Evolutionary conservation across 1,284 basidiomycete genomes (phyloP).

Genomic region (Somion occarium): DNA sequence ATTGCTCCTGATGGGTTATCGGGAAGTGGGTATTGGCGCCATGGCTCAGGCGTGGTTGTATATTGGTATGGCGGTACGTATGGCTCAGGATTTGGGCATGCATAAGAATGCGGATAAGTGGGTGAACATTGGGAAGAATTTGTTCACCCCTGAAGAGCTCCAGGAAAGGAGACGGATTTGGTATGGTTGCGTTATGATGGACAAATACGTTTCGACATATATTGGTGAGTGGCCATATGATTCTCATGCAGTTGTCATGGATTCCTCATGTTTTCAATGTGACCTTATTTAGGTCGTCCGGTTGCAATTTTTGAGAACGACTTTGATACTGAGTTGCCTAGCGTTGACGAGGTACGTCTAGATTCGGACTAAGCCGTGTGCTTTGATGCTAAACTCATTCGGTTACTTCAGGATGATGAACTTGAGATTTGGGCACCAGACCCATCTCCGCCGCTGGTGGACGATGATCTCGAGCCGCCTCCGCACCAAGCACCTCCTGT

Average conservation of each 20-base stretch:
- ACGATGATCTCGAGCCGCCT: conserved; percentile 25
- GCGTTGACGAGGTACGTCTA: conserved; percentile 53
- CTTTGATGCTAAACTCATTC: conserved; percentile 1
- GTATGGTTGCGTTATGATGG: conserved; percentile 78
- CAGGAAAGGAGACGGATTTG: conserved; percentile 75
- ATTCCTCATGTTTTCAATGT: neutral
- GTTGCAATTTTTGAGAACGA: conserved; percentile 77
- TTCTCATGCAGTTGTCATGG: neutral
- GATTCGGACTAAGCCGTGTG: neutral
- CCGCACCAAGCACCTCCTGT: conserved; percentile 27
- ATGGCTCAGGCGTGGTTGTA: conserved; percentile 87
- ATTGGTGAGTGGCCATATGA: conserved; percentile 45
- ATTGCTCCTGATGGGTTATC: conserved; percentile 72
- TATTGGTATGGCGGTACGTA: conserved; percentile 73
- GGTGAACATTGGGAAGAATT: conserved; percentile 56
- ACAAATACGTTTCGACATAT: conserved; percentile 77
- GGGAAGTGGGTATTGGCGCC: conserved; percentile 82
- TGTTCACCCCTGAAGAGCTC: conserved; percentile 65
- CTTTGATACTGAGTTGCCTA: conserved; percentile 73
- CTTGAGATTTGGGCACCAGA: conserved; percentile 50
- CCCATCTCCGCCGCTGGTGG: conserved; percentile 32
- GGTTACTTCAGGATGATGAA: conserved; percentile 51
- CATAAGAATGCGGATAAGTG: conserved; percentile 73
- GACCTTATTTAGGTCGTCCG: conserved; percentile 64
- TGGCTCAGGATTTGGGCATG: conserved; percentile 86